Base-by-base conservation (phyloP, 1,284 basidiomycete species). In the Tilletiopsis washingtonensis region DNA sequence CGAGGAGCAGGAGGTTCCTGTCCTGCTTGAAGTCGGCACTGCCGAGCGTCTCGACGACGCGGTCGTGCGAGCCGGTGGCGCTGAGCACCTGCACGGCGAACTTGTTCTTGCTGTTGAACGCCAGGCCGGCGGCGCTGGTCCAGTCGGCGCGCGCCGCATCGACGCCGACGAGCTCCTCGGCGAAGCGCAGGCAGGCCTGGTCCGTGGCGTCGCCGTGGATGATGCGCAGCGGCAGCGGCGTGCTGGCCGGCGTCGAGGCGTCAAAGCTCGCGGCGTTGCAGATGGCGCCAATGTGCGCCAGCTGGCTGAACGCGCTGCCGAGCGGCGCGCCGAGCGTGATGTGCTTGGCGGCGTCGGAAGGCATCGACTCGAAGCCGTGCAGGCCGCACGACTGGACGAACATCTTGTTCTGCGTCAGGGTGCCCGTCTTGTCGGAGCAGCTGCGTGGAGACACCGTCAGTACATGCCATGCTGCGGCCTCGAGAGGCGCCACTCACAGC, bases 371-470 rank as follows among this genome's bases (percentile, higher is more conserved):
- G 41, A 55, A 45, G 75, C 79, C 49, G 76, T 68, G 17, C 74
- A 61, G 51, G 44, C 57, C 64, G 37, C 60, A 66, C 81, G 81
- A 67, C 75, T 75, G 54, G 53, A 61, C 64, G 11, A 53, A 51
- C 62, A 67, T 64, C 41, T 49, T 52, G 68, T 85, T 85, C 41
- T 81, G 75, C 11, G 84, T 86, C 43, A 86, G 74, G 7, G 84
- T 86, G 7, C 84, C 84, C 1, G 84, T 86, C 74, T 85, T 85
- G 69, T 85, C 84, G 4, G 83, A 84, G 17, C 82, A 82, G 17
- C n/a, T n/a, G n/a, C n/a, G n/a, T n/a, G n/a, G n/a, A n/a, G n/a
- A n/a, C n/a, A n/a, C n/a, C n/a, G n/a, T n/a, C n/a, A n/a, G n/a
- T n/a, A n/a, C n/a, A n/a, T n/a, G n/a, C n/a, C n/a, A n/a, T n/a